Evolutionary conservation across 192 early-diverging fungal genomes (phyloP).

Genomic region (Coemansia sp.): DNA sequence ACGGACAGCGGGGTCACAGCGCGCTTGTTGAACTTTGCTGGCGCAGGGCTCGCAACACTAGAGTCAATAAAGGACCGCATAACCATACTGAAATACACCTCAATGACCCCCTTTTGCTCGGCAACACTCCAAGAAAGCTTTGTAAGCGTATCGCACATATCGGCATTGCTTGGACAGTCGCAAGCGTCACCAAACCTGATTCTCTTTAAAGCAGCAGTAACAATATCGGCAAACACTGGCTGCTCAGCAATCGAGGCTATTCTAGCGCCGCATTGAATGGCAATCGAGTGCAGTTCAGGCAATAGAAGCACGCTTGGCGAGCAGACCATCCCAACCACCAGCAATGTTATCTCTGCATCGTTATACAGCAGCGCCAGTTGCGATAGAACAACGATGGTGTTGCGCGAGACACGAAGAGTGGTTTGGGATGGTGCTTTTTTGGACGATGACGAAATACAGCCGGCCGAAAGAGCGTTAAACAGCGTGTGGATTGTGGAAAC

Average conservation of each 20-base stretch:
- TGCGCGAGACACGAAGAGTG: constrained; percentile 41
- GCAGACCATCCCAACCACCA: constrained; percentile 66
- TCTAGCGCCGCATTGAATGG: constrained; percentile 60
- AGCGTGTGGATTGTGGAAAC: constrained; percentile 36
- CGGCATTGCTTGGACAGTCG: constrained; percentile 14
- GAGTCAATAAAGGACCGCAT: constrained; percentile 46
- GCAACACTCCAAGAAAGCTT: constrained; percentile 29
- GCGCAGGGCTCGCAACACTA: constrained; percentile 23
- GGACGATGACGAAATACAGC: constrained; percentile 7
- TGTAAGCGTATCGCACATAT: constrained; percentile 27
- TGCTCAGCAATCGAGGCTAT: constrained; percentile 62
- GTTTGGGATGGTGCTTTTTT: not conserved
- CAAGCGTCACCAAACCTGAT: constrained; percentile 25
- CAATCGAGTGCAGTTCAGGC: constrained; percentile 50
- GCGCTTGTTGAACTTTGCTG: constrained; percentile 12
- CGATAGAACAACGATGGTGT: constrained; percentile 35
- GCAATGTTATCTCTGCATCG: constrained; percentile 58
- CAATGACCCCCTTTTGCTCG: constrained; percentile 19
- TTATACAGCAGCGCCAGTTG: constrained; percentile 26
- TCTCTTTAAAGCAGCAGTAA: constrained; percentile 39
- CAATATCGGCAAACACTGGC: constrained; percentile 63
- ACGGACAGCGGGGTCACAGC: constrained; percentile 38
- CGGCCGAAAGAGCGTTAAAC: constrained; percentile 38
- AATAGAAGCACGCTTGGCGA: constrained; percentile 59
- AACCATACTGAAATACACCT: constrained; percentile 26